Evolutionary conservation across 108 stramenopile species (phyloP).

Genomic region (Schizochytrium sp.): DNA sequence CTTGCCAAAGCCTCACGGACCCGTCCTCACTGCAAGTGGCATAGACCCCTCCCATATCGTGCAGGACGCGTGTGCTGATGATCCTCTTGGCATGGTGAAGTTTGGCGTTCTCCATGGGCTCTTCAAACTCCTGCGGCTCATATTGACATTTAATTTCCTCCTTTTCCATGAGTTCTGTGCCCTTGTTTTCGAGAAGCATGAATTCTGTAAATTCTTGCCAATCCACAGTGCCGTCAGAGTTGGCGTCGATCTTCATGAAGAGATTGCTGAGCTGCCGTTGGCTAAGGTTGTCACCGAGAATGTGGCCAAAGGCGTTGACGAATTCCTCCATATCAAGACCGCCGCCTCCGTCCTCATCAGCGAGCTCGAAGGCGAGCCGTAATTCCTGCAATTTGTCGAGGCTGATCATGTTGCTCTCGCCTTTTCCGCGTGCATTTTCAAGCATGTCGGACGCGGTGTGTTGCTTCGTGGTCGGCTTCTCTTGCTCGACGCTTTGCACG

Average conservation of each 20-base stretch:
- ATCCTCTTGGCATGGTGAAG: not conserved
- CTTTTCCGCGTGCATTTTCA: not conserved
- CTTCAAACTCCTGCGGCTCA: not conserved
- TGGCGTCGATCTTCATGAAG: constrained; percentile 45
- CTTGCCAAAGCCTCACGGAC: constrained; percentile 33
- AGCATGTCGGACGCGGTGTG: not conserved
- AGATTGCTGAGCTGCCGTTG: constrained; percentile 27
- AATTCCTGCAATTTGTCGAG: constrained; percentile 10
- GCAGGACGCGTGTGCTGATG: not conserved
- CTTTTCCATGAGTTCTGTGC: not conserved
- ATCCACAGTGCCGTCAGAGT: constrained; percentile 37
- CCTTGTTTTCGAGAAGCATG: constrained; percentile 24
- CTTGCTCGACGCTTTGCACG: too few relatives aligned
- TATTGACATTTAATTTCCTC: not conserved
- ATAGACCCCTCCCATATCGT: not conserved
- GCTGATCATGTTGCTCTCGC: not conserved
- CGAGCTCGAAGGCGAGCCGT: not conserved
- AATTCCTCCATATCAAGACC: constrained; percentile 28
- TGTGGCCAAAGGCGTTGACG: constrained; percentile 25
- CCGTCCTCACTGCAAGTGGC: constrained; percentile 36
- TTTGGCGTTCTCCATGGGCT: not conserved
- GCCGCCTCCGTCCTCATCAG: constrained; percentile 4
- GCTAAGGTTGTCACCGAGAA: constrained; percentile 13
- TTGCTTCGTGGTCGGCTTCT: not conserved
- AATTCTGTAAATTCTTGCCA: constrained; percentile 46